Evolutionary conservation across 768 basidiomycete genomes (phyloP).

Genomic region (Termitomyces sp.): DNA sequence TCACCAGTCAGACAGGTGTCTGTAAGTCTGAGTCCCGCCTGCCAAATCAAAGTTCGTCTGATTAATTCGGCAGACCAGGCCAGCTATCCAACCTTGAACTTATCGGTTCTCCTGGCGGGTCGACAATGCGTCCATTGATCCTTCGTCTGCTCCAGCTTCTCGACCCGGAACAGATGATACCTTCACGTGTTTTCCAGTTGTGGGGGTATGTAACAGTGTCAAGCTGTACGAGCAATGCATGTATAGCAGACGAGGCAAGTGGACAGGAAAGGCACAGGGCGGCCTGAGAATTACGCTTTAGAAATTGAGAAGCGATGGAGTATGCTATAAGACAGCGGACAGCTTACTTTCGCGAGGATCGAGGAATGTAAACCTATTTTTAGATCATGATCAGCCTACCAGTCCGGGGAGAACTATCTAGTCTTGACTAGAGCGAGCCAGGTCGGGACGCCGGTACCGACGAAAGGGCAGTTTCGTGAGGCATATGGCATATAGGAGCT

Average conservation of each 20-base stretch:
- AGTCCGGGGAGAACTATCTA: background rate
- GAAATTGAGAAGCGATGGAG: background rate
- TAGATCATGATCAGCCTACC: background rate
- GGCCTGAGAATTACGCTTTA: background rate
- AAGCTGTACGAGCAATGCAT: background rate
- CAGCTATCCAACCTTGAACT: background rate
- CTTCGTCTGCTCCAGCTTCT: background rate
- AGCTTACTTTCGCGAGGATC: background rate
- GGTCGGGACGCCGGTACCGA: background rate
- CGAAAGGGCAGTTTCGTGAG: background rate
- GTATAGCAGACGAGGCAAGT: background rate
- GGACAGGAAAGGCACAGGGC: background rate
- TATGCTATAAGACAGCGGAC: background rate
- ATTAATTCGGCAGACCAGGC: background rate
- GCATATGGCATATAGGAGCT: background rate
- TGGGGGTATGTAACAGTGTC: background rate
- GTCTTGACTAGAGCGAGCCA: background rate
- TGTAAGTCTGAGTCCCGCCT: background rate
- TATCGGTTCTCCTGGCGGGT: background rate
- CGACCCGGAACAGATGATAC: background rate
- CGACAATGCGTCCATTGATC: background rate
- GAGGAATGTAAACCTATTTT: background rate
- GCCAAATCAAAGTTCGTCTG: background rate
- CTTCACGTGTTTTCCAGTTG: background rate
- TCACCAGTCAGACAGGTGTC: conserved; percentile 1